Evolutionary conservation across 179 eudicot species (phyloP), one percentile per base, ranked within the genome.

Genomic region (Corrigiola litoralis): DNA sequence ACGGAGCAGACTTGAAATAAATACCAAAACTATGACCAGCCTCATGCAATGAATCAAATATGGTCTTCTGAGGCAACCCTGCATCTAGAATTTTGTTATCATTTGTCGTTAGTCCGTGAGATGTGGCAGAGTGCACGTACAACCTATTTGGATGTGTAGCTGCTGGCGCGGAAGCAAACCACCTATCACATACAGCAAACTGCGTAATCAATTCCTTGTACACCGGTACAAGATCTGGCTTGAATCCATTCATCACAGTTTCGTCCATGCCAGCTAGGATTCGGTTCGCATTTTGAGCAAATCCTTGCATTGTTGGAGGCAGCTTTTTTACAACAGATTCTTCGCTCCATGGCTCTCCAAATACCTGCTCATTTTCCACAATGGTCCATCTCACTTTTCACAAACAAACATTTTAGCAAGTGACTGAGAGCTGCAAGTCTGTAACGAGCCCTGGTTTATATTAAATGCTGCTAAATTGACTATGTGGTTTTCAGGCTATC

Each of bases 41-140:
- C 5, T 87, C 91, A 31, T 87, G 77, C 77, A 90, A 40, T 0
- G 97, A 85, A 65, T 90, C 97, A 48, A 90, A 90, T 13, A 90
- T 87, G 5, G 97, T 90, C 53, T 81, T 83, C 52, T 90, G 97
- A 0, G 97, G 92, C 55, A 67, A 79, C 40, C 97, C 97, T 68
- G 78, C 64, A 8, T 80, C 74, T 18, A 90, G 51, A 45, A 37
- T 65, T 14, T 70, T 23, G 6, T 79, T 77, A 46, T 87, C 80
- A 38, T 90, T 90, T 8, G 83, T 63, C 4, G 77, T 67, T 2
- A 86, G 75, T 8, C 97, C 97, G 5, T 79, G 74, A 3, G 97
- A 90, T 6, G 97, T 87, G 37, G 97, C 97, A 0, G 95, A 85
- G 74, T 90, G 97, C 38, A 90, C 79, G 55, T 76, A 90, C 65